phyloP scores from a whole-genome alignment of 1,284 basidiomycete genomes.

The Sphagnurus paluster region DNA sequence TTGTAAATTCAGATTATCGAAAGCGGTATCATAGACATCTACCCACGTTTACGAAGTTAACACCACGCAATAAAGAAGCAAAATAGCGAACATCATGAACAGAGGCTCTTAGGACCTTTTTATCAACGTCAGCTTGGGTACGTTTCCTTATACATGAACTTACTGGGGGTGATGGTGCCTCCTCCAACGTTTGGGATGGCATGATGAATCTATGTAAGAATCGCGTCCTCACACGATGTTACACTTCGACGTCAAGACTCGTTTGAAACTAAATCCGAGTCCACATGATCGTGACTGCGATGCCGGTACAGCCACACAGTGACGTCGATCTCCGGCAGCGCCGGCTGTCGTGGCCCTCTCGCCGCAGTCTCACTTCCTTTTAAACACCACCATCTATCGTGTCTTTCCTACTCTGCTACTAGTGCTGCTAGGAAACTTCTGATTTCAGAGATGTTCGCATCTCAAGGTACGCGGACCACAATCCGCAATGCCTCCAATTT shows the following conservation, averaged over 20 bases:
- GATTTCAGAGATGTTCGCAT: slow-evolving; percentile 51
- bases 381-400: no score
- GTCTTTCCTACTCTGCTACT: no score
- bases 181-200: slow-evolving; percentile 13
- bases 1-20: slow-evolving; percentile 30
- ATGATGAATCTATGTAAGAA: no score
- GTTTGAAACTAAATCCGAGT: no score
- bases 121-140: neutral
- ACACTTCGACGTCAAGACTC: neutral
- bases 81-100: slow-evolving; percentile 80
- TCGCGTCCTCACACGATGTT: no score
- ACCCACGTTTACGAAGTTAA: slow-evolving; percentile 75
- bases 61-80: slow-evolving; percentile 71
- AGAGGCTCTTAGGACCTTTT: slow-evolving; percentile 74
- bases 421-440: slow-evolving; percentile 9
- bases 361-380: no score
- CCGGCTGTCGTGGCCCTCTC: no score
- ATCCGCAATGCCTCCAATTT: slow-evolving; percentile 33
- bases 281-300: no score
- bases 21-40: neutral
- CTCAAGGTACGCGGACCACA: slow-evolving; percentile 44
- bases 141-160: neutral
- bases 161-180: slow-evolving; percentile 18
- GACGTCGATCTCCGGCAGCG: no score
- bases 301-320: no score